Evolutionary conservation across 2,329 filamentous ascomycete species (phyloP).

Genomic region (Fusarium ramigenum): DNA sequence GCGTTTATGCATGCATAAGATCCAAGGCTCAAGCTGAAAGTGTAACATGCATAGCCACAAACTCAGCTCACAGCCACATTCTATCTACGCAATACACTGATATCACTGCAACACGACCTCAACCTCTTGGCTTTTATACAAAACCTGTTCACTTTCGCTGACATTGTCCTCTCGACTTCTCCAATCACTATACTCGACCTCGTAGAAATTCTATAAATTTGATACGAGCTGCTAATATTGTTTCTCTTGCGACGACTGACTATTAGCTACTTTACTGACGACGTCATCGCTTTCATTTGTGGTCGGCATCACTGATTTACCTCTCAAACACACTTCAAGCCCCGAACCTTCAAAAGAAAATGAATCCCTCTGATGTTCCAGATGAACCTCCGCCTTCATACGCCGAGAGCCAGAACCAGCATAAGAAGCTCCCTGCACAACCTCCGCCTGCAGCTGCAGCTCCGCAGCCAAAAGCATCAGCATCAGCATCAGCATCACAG

Average conservation of each 20-base stretch:
- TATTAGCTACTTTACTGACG: neutral
- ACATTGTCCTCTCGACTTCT: neutral
- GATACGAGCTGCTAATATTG: neutral
- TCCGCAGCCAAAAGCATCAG: neutral
- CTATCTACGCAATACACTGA: neutral
- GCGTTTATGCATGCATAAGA: neutral
- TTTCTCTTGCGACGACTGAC: neutral
- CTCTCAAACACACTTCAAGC: neutral
- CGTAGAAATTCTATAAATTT: neutral
- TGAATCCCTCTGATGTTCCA: neutral
- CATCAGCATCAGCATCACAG: neutral
- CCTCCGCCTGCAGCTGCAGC: neutral
- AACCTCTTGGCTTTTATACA: constrained; percentile 3
- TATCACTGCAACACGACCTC: constrained; percentile 5
- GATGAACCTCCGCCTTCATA: constrained; percentile 26
- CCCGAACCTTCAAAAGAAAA: constrained; percentile 1
- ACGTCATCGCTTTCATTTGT: neutral
- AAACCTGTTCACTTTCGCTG: neutral
- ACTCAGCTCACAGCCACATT: constrained; percentile 16
- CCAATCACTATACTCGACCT: neutral
- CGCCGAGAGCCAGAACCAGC: constrained; percentile 3
- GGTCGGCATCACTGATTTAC: neutral
- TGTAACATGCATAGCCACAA: constrained; percentile 5
- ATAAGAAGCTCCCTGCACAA: neutral
- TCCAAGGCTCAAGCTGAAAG: neutral